These are phyloP conservation scores for Mortierella sp. DNA, from an alignment of 371 early-diverging fungal genomes.

Conservation along the genomic window DNA sequence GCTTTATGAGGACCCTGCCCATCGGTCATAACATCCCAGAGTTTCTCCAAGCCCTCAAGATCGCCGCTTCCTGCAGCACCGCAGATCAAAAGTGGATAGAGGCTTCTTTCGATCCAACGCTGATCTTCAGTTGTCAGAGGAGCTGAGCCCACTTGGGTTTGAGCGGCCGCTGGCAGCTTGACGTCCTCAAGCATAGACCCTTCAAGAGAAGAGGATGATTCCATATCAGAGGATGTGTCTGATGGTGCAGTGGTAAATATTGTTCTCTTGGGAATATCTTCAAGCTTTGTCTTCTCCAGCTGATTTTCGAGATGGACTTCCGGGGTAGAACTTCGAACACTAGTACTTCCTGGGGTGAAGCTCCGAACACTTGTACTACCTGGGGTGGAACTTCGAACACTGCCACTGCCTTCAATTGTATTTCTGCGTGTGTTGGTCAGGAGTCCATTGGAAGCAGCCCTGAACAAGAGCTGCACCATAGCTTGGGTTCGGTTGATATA, in stretches of 20 bases:
- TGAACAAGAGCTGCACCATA: conserved; percentile 65
- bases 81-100: conserved; percentile 90
- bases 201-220: conserved; percentile 21
- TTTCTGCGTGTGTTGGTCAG: conserved; percentile 17
- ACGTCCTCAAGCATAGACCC: not conserved
- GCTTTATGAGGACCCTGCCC: conserved; percentile 23
- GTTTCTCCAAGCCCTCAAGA: conserved; percentile 76
- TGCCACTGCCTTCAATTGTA: not conserved
- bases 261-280: not conserved
- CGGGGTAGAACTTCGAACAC: conserved; percentile 20
- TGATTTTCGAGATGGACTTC: conserved; percentile 5
- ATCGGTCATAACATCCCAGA: conserved; percentile 64
- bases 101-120: conserved; percentile 81
- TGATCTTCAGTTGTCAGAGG: conserved; percentile 55
- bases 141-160: conserved; percentile 18
- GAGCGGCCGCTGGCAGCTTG: not conserved
- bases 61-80: conserved; percentile 91
- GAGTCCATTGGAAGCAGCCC: conserved; percentile 40
- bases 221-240: conserved; percentile 24
- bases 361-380: not conserved
- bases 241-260: conserved; percentile 11
- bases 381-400: conserved; percentile 20
- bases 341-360: too few relatives aligned
- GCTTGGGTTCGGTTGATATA: conserved; percentile 64
- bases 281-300: conserved; percentile 13